Evolutionary conservation across 345 rosid genomes (phyloP).

Genomic region (Murraya paniculata): DNA sequence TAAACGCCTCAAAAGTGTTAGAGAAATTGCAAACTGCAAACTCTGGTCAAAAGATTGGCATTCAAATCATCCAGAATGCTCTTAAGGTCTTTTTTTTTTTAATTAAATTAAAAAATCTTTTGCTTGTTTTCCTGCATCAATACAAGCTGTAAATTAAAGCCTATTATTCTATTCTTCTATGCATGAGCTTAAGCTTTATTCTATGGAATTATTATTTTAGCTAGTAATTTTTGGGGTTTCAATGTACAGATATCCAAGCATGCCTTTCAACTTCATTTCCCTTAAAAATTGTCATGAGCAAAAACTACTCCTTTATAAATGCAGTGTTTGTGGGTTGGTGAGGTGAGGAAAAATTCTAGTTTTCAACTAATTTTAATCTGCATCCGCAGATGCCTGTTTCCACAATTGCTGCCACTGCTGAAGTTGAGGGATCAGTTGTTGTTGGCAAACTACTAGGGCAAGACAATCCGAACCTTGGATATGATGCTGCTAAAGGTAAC

Average conservation of each 20-base stretch:
- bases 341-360: no score
- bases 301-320: neutral
- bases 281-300: no score
- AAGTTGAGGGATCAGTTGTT: neutral
- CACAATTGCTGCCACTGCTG: neutral
- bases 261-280: no score
- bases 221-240: neutral
- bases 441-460: neutral
- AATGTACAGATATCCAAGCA: neutral
- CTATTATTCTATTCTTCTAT: neutral
- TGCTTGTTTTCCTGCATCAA: neutral
- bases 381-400: neutral
- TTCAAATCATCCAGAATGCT: slow-evolving; percentile 6
- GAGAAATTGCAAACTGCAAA: slow-evolving; percentile 24
- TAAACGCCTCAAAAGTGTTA: slow-evolving; percentile 26
- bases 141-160: neutral
- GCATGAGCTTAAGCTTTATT: neutral
- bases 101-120: no score
- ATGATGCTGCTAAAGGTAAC: neutral
- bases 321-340: neutral
- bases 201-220: neutral
- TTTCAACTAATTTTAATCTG: no score
- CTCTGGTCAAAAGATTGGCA: slow-evolving; percentile 32
- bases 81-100: slow-evolving; percentile 22
- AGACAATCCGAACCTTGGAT: neutral